phyloP scores from a whole-genome alignment of 2,329 filamentous ascomycete genomes.

The Fusarium nanum region DNA sequence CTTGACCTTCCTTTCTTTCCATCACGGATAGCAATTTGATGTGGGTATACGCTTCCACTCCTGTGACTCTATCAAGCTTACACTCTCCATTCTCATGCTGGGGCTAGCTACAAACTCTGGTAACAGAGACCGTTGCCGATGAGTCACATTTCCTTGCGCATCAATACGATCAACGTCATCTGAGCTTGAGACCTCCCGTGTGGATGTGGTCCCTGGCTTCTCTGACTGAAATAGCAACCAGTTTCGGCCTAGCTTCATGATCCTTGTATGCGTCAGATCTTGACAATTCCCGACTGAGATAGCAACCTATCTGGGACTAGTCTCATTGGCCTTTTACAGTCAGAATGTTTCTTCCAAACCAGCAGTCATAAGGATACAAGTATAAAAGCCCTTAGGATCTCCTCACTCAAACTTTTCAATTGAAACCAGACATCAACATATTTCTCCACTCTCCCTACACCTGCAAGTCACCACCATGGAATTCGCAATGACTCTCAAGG shows the following conservation, averaged over 20 bases:
- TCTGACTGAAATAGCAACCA: slow-evolving; percentile 18
- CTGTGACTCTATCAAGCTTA: too few relatives aligned
- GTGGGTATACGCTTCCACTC: not conserved
- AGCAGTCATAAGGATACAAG: not conserved
- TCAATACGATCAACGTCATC: not conserved
- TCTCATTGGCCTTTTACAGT: too few relatives aligned
- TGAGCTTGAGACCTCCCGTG: not conserved
- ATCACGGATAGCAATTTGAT: not conserved
- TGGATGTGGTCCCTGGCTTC: not conserved
- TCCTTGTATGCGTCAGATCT: not conserved
- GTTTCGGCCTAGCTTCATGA: not conserved
- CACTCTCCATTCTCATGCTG: not conserved
- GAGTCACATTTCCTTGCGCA: not conserved
- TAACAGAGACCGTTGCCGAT: not conserved
- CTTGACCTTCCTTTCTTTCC: not conserved
- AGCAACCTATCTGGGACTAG: slow-evolving; percentile 1
- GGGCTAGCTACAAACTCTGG: not conserved
- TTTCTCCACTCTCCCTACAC: fast-evolving
- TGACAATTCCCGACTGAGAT: not conserved
- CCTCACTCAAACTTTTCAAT: too few relatives aligned
- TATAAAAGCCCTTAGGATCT: not conserved
- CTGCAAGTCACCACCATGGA: not conserved
- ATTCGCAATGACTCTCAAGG: slow-evolving; percentile 15
- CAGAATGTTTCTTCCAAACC: not conserved
- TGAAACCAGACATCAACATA: too few relatives aligned